These are phyloP conservation scores for Ceratocystis harringtonii DNA, from an alignment of 2,329 filamentous ascomycete species.

Conservation along the genomic window DNA sequence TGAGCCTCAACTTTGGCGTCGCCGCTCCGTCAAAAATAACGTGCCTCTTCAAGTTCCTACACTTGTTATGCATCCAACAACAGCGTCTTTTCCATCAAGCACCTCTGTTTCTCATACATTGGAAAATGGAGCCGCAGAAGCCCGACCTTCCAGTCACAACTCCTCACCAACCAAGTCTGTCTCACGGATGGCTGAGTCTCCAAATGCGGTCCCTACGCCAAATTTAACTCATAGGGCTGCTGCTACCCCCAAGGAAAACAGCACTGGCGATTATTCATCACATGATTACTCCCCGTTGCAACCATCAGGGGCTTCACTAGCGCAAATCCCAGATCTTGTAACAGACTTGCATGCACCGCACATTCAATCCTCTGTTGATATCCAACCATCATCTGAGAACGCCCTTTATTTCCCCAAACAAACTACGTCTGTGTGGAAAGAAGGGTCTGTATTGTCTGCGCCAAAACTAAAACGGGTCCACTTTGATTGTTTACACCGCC, in stretches of 20 bases:
- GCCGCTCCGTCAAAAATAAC: slow-evolving; percentile 37
- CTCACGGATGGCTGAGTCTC: neutral
- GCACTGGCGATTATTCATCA: neutral
- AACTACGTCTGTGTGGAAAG: neutral
- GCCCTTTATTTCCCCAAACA: slow-evolving; percentile 27
- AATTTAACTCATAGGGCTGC: too few relatives aligned
- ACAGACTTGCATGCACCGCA: neutral
- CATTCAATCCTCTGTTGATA: neutral
- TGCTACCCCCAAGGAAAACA: neutral
- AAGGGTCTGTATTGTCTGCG: slow-evolving; percentile 28
- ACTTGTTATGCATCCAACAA: slow-evolving; percentile 22
- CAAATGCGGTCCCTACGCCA: neutral
- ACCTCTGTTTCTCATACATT: neutral
- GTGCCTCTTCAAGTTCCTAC: slow-evolving; percentile 32
- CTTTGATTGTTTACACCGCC: slow-evolving; percentile 33
- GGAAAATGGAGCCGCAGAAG: neutral
- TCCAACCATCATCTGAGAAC: slow-evolving; percentile 23
- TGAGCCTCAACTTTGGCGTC: slow-evolving; percentile 31
- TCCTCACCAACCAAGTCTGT: neutral
- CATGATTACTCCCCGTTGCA: neutral
- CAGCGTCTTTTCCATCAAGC: neutral
- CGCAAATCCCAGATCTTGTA: too few relatives aligned
- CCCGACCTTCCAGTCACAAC: neutral
- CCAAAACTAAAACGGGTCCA: slow-evolving; percentile 31
- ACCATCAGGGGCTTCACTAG: neutral